phyloP scores from a whole-genome alignment of 2,329 filamentous ascomycete genomes.

The Neonectria magnoliae region DNA sequence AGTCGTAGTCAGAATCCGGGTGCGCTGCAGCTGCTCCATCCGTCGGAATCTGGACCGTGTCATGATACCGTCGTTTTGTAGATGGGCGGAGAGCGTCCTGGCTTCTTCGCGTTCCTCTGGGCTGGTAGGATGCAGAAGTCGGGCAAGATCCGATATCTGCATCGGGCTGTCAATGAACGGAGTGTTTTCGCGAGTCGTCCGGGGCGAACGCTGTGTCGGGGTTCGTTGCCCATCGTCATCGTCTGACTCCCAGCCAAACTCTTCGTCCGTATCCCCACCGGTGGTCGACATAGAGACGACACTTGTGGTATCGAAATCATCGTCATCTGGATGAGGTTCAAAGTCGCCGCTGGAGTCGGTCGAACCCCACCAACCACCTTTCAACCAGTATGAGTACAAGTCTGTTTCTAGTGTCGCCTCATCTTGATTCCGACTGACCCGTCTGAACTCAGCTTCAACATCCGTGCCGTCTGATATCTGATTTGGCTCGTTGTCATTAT shows the following conservation, averaged over 20 bases:
- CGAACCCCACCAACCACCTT: slow-evolving; percentile 85
- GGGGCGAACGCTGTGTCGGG: slow-evolving; percentile 74
- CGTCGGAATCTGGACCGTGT: slow-evolving; percentile 83
- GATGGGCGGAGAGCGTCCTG: slow-evolving; percentile 80
- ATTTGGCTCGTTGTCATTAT: slow-evolving; percentile 61
- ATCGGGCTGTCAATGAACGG: slow-evolving; percentile 71
- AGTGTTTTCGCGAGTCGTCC: slow-evolving; percentile 60
- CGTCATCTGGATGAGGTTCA: slow-evolving; percentile 61
- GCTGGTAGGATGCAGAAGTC: slow-evolving; percentile 82
- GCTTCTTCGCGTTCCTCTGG: slow-evolving; percentile 85
- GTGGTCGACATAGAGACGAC: slow-evolving; percentile 70
- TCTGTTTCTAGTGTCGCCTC: slow-evolving; percentile 77
- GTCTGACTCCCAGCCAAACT: slow-evolving; percentile 59
- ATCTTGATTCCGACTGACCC: slow-evolving; percentile 56
- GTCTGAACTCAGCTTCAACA: slow-evolving; percentile 81
- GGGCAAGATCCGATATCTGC: slow-evolving; percentile 75
- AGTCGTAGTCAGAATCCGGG: slow-evolving; percentile 64
- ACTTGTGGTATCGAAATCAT: slow-evolving; percentile 81
- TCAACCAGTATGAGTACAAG: slow-evolving; percentile 86
- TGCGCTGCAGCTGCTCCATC: slow-evolving; percentile 74
- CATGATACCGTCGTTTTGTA: slow-evolving; percentile 76
- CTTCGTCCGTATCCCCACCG: slow-evolving; percentile 55
- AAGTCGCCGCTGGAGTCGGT: slow-evolving; percentile 86
- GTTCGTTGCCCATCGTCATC: slow-evolving; percentile 70
- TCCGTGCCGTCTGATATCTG: slow-evolving; percentile 75